Conservation (phyloP, 2,329 filamentous ascomycete species). For the Geosmithia morbida region DNA sequence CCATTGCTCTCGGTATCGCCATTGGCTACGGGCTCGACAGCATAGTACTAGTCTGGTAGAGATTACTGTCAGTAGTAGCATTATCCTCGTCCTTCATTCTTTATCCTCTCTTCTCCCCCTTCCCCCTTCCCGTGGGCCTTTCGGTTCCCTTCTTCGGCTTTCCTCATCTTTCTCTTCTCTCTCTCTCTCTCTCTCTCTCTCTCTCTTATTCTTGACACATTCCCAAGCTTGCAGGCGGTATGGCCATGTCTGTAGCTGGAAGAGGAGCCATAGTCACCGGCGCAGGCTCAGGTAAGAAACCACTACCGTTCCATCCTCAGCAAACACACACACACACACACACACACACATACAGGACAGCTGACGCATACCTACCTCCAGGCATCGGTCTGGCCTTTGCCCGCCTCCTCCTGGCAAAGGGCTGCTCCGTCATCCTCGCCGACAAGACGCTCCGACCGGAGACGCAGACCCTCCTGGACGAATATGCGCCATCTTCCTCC, state of each 20-base stretch:
- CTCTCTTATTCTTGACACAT: neutral
- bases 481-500: slow-evolving; percentile 7
- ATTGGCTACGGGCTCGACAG: too few species aligned
- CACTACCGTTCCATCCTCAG: too few species aligned
- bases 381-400: slow-evolving; percentile 22
- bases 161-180: too few species aligned
- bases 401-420: slow-evolving; percentile 15
- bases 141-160: too few species aligned
- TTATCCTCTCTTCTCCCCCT: too few species aligned
- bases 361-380: too few species aligned
- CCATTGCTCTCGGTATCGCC: too few species aligned
- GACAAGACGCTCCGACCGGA: slow-evolving; percentile 19
- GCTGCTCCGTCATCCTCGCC: slow-evolving; percentile 21
- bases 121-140: too few species aligned
- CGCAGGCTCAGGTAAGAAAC: slow-evolving; percentile 9
- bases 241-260: slow-evolving; percentile 9
- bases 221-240: neutral
- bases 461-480: slow-evolving; percentile 15
- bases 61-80: too few species aligned
- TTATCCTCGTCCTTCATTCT: too few species aligned
- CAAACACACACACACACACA: neutral
- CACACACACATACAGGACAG: neutral
- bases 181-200: neutral
- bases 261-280: slow-evolving; percentile 18
- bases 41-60: too few species aligned